These are phyloP conservation scores for Albizia julibrissin DNA, from an alignment of 306 rosid species.

Conservation along the genomic window DNA sequence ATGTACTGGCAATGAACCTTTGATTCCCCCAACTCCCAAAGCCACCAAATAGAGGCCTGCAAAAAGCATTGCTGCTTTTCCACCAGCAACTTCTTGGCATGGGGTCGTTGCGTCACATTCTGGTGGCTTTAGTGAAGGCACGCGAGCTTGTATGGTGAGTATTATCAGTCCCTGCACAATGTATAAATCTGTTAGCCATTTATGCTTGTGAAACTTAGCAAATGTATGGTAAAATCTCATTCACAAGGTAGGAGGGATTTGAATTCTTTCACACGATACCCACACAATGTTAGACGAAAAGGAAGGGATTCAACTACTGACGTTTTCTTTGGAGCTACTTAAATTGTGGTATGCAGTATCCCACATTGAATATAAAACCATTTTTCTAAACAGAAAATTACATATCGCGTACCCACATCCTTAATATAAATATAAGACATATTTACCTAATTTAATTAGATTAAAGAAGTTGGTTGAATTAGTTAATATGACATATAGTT, in stretches of 20 bases:
- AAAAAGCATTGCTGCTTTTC: constrained; percentile 62
- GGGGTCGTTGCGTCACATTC: constrained; percentile 38
- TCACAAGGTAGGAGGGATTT: neutral
- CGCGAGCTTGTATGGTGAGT: constrained; percentile 75
- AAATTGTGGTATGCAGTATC: neutral
- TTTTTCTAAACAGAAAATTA: neutral
- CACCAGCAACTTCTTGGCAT: constrained; percentile 68
- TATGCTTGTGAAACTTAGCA: neutral
- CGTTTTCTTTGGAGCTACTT: neutral
- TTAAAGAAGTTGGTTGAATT: no score
- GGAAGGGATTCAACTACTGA: neutral
- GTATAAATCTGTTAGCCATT: constrained; percentile 9
- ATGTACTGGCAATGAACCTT: constrained; percentile 80
- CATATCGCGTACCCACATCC: neutral
- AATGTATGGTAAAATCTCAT: neutral
- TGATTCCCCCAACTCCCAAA: constrained; percentile 86
- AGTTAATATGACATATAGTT: no score
- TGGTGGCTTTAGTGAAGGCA: constrained; percentile 63
- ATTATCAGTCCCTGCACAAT: constrained; percentile 65
- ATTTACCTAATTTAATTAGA: no score
- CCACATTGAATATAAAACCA: neutral
- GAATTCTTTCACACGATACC: neutral
- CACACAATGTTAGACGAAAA: neutral
- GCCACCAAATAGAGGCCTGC: constrained; percentile 83
- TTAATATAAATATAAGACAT: no score